Conservation (phyloP, 2,329 filamentous ascomycete species). For the Cucurbitaria berberidis region DNA sequence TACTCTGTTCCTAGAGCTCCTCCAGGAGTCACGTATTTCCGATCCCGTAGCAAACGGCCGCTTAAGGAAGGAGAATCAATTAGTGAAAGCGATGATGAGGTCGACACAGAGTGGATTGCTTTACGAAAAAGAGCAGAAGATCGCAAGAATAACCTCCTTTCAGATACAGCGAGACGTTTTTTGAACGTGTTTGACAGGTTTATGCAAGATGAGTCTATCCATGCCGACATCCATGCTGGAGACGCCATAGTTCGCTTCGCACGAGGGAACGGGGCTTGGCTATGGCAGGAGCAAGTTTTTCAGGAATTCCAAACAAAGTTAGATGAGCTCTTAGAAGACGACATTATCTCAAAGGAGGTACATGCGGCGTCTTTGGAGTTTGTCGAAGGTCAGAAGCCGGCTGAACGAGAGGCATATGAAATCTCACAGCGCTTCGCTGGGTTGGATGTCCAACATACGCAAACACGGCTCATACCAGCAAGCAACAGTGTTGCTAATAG, state of each 20-base stretch:
- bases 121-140: constrained; percentile 35
- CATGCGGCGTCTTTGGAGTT: constrained; percentile 22
- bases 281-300: constrained; percentile 29
- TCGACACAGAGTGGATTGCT: constrained; percentile 47
- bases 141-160: constrained; percentile 14
- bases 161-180: constrained; percentile 38
- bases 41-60: constrained; percentile 48
- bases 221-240: constrained; percentile 40
- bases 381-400: constrained; percentile 4
- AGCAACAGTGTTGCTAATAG: neutral
- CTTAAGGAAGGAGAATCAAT: constrained; percentile 48
- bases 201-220: constrained; percentile 46
- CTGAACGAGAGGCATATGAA: neutral
- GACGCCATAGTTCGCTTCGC: constrained; percentile 51
- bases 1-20: constrained; percentile 47
- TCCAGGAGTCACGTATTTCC: constrained; percentile 46
- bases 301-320: constrained; percentile 42
- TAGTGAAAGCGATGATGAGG: constrained; percentile 54
- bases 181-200: constrained; percentile 47
- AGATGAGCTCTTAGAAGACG: constrained; percentile 36
- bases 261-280: constrained; percentile 23
- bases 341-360: constrained; percentile 33
- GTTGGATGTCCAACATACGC: constrained; percentile 1
- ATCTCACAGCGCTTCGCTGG: constrained; percentile 7
- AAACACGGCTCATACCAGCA: neutral